A percentile compares a stretch with the other conserved stretches of the same genome.
Evolutionary conservation across 768 basidiomycete species (phyloP).

Genomic region (Tylopilus felleus): DNA sequence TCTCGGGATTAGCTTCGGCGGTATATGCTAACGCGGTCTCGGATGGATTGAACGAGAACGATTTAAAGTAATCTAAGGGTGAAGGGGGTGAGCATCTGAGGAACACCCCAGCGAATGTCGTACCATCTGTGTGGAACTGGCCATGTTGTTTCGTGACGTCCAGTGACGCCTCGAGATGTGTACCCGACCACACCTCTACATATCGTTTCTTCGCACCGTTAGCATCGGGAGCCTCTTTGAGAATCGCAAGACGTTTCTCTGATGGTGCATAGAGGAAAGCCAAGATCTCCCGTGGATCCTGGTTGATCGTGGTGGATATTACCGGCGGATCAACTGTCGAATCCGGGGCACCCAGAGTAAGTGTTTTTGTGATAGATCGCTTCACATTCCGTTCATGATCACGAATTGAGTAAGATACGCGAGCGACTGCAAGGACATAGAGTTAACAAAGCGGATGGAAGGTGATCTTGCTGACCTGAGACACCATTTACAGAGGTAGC

Average conservation of each 20-base stretch:
- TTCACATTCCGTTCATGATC: conserved; percentile 53
- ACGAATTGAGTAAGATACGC: conserved; percentile 43
- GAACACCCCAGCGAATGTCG: neutral
- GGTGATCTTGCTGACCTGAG: conserved; percentile 14
- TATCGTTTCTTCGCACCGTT: conserved; percentile 40
- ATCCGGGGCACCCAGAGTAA: conserved; percentile 27
- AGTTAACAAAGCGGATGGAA: neutral
- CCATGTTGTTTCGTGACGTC: conserved; percentile 60
- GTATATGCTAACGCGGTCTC: conserved; percentile 55
- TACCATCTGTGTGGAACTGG: conserved; percentile 63
- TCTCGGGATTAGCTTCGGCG: conserved; percentile 48
- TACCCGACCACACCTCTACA: conserved; percentile 57
- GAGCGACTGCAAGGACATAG: conserved; percentile 32
- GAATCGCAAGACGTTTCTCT: conserved; percentile 40
- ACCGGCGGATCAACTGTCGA: conserved; percentile 7
- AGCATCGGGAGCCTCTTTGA: conserved; percentile 37
- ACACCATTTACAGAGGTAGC: conserved; percentile 4
- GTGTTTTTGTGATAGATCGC: conserved; percentile 40
- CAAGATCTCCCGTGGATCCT: conserved; percentile 35
- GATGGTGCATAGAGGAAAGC: conserved; percentile 43
- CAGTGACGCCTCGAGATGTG: conserved; percentile 41
- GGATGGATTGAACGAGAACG: conserved; percentile 51
- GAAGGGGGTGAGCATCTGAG: neutral
- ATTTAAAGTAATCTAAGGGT: conserved; percentile 46
- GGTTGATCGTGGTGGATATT: conserved; percentile 11